Evolutionary conservation across 371 early-diverging fungal genomes (phyloP).

Genomic region (Mortierella polycephala): DNA sequence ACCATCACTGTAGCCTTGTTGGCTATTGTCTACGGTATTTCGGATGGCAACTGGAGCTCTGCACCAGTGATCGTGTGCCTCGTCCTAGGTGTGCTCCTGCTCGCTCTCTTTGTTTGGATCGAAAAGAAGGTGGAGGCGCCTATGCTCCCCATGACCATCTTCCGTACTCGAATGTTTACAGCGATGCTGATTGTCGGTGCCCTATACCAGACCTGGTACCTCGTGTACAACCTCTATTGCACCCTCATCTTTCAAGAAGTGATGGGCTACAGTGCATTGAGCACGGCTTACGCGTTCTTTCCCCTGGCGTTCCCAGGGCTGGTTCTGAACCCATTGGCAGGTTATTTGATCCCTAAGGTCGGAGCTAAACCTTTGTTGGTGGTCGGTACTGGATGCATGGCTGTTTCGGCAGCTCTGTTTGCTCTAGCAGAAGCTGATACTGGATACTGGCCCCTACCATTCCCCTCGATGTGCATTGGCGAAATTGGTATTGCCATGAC

Average conservation of each 20-base stretch:
- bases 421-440: slow-evolving; percentile 32
- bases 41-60: slow-evolving; percentile 58
- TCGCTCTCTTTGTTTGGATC: slow-evolving; percentile 45
- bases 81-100: slow-evolving; percentile 31
- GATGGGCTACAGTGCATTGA: slow-evolving; percentile 52
- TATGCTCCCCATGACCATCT: slow-evolving; percentile 50
- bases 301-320: slow-evolving; percentile 53
- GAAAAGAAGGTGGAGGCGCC: slow-evolving; percentile 47
- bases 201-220: slow-evolving; percentile 53
- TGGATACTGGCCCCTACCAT: slow-evolving; percentile 43
- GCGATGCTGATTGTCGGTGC: slow-evolving; percentile 57
- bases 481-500: slow-evolving; percentile 54
- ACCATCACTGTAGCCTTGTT: slow-evolving; percentile 56
- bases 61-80: slow-evolving; percentile 54
- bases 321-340: slow-evolving; percentile 44
- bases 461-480: slow-evolving; percentile 53
- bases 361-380: slow-evolving; percentile 49
- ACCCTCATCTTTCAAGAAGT: slow-evolving; percentile 60
- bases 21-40: slow-evolving; percentile 58
- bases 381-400: slow-evolving; percentile 51
- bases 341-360: slow-evolving; percentile 48
- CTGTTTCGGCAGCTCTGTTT: slow-evolving; percentile 44
- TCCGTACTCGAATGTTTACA: slow-evolving; percentile 48
- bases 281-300: slow-evolving; percentile 57
- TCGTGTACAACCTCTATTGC: slow-evolving; percentile 55